These are phyloP conservation scores for Termitomyces sp. DNA, from an alignment of 768 basidiomycete genomes.

Conservation along the genomic window DNA sequence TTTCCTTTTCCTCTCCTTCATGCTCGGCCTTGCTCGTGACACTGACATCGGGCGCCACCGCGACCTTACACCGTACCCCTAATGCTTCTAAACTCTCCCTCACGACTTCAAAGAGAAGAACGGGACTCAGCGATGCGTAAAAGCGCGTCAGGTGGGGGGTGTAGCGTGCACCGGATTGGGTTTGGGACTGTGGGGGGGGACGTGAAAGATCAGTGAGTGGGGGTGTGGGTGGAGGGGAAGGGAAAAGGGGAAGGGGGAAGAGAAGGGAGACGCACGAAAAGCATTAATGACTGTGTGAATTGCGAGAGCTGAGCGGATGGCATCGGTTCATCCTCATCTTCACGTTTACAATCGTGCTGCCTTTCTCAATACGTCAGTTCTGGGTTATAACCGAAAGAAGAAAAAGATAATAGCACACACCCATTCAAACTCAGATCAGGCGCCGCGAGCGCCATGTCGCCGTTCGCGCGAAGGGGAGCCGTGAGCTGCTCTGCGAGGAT, in stretches of 20 bases:
- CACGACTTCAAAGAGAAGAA: constrained; percentile 45
- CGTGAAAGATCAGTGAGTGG: no score
- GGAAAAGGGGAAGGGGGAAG: neutral
- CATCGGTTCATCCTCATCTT: neutral
- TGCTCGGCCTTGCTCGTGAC: no score
- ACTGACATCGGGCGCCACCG: no score
- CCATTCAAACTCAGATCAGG: constrained; percentile 34
- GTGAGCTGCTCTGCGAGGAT: constrained; percentile 69
- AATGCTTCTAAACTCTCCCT: constrained; percentile 44
- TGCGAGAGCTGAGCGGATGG: constrained; percentile 41
- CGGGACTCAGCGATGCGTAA: constrained; percentile 57
- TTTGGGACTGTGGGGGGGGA: constrained; percentile 65
- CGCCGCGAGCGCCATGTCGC: constrained; percentile 70
- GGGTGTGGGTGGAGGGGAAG: neutral
- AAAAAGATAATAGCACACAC: neutral
- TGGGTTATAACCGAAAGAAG: no score
- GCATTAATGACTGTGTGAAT: constrained; percentile 75
- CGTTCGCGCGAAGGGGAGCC: constrained; percentile 55
- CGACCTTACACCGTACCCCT: constrained; percentile 43
- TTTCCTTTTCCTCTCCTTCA: no score
- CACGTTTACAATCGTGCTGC: no score
- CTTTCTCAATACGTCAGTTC: no score
- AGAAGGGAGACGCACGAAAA: constrained; percentile 60
- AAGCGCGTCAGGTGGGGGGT: constrained; percentile 77
- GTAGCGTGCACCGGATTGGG: constrained; percentile 67